phyloP scores from a whole-genome alignment of 1,139 yeast genomes.

The Pneumocystis canis region DNA sequence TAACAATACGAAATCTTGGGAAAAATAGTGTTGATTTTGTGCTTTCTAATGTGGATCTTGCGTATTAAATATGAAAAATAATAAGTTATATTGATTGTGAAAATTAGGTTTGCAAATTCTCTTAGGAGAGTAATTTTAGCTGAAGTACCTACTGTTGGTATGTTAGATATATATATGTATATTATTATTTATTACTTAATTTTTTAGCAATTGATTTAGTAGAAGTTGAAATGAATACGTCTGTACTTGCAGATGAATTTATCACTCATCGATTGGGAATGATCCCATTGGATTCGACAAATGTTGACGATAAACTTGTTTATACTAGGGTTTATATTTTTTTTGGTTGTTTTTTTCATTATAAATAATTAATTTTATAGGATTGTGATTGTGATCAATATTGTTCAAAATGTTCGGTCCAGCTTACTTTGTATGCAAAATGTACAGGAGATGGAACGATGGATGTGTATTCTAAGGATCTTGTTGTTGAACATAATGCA shows the following conservation, averaged over 20 bases:
- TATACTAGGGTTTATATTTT: slow-evolving; percentile 16
- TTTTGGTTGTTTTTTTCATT: slow-evolving; percentile 32
- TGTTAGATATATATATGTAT: neutral
- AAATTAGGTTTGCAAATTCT: slow-evolving; percentile 61
- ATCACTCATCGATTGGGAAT: slow-evolving; percentile 85
- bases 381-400: slow-evolving; percentile 97
- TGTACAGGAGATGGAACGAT: slow-evolving; percentile 80
- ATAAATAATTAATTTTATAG: slow-evolving; percentile 21
- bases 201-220: slow-evolving; percentile 78
- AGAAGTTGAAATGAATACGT: slow-evolving; percentile 82
- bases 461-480: slow-evolving; percentile 80
- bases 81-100: neutral
- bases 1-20: slow-evolving; percentile 76
- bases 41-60: slow-evolving; percentile 69
- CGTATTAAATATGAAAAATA: slow-evolving; percentile 27
- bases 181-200: neutral
- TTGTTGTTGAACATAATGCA: slow-evolving; percentile 35
- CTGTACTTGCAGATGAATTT: slow-evolving; percentile 93
- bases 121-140: slow-evolving; percentile 82
- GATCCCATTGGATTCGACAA: slow-evolving; percentile 72
- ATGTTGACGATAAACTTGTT: slow-evolving; percentile 53
- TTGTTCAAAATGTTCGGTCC: slow-evolving; percentile 88
- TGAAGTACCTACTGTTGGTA: slow-evolving; percentile 69
- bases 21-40: slow-evolving; percentile 83
- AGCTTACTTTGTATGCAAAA: slow-evolving; percentile 66